A percentile compares a stretch with the other conserved stretches of the same genome.
These are phyloP conservation scores for Achaetomium macrosporum DNA, from an alignment of 2,329 filamentous ascomycete species.

Conservation along the genomic window DNA sequence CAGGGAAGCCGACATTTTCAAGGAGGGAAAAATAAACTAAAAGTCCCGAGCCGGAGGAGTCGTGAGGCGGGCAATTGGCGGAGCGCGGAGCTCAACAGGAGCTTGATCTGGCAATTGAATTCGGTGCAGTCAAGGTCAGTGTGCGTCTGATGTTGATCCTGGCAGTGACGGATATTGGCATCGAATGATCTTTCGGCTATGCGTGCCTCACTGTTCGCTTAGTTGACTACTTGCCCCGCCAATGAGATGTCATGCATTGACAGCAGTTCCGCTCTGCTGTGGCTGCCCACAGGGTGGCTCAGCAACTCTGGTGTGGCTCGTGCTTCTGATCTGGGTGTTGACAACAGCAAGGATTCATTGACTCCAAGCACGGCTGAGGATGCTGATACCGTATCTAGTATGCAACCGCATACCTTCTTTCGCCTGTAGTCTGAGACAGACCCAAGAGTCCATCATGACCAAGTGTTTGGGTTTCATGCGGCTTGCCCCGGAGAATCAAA, in stretches of 20 bases:
- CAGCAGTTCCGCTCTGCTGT: not conserved
- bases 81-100: conserved; percentile 19
- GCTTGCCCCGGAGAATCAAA: too few relatives aligned
- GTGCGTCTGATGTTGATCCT: conserved; percentile 22
- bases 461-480: too few relatives aligned
- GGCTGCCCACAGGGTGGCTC: not conserved
- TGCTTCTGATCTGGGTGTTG: not conserved
- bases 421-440: too few relatives aligned
- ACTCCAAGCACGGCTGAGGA: too few relatives aligned
- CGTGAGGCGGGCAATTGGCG: conserved; percentile 19
- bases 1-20: conserved; percentile 50
- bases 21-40: conserved; percentile 1
- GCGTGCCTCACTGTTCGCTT: conserved; percentile 17
- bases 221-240: conserved; percentile 14
- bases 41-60: conserved; percentile 12
- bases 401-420: too few relatives aligned
- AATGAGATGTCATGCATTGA: conserved; percentile 10
- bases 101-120: conserved; percentile 21
- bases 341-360: too few relatives aligned
- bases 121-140: conserved; percentile 14
- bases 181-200: conserved; percentile 31
- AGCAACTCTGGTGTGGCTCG: too few relatives aligned
- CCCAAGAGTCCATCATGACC: too few relatives aligned
- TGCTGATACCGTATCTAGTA: too few relatives aligned
- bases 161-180: conserved; percentile 25